Base-by-base conservation (phyloP, 139 green algal species). In the Chlamydomonas applanata region DNA sequence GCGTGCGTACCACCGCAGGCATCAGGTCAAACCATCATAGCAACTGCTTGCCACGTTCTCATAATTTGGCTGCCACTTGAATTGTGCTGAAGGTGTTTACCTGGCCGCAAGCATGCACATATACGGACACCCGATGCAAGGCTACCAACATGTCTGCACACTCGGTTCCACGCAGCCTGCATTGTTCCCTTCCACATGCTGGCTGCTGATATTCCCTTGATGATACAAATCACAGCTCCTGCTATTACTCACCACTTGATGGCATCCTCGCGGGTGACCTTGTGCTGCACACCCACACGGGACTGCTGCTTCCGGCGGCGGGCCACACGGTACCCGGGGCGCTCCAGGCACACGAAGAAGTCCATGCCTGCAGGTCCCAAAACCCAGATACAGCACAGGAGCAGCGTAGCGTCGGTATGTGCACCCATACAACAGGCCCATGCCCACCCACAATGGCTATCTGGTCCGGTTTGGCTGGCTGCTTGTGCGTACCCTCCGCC, bases 301-400 rank as follows among this genome's bases (percentile, higher is more conserved):
- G 79, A 59, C 64, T 89, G 86, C 27, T 66, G 65, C 25, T 79
- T 80, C 66, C 92, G 83, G 72, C 96, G 88, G 75, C 91, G 85
- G 20, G 87, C 83, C 20, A 99, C 96, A 30, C 96, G 87, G 92
- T 95, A 99, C 63, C 96, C 96, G 61, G 93, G 91, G 56, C 96
- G 80, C 84, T 99, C 96, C 69, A 99, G 88, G 64, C 96, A 92
- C 19, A 99, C 93, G 79, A 97, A 99, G 89, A 99, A 99, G 86
- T 99, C 96, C 96, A 99, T 99, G 76, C 96, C 93, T 97, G 83
- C 1, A 46, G 17, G 0, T 49, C 40, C 7, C 11, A 19, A 49
- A 19, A 49, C 7, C 7, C n/a, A 22, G 30, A 66, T 17, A 19
- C 7, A 49, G 40, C 7, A 7, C 40, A 49, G 7, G 40, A 49